These are phyloP conservation scores for Salicornia ramosissima DNA, from an alignment of 148 eudicot genomes.

Conservation along the genomic window DNA sequence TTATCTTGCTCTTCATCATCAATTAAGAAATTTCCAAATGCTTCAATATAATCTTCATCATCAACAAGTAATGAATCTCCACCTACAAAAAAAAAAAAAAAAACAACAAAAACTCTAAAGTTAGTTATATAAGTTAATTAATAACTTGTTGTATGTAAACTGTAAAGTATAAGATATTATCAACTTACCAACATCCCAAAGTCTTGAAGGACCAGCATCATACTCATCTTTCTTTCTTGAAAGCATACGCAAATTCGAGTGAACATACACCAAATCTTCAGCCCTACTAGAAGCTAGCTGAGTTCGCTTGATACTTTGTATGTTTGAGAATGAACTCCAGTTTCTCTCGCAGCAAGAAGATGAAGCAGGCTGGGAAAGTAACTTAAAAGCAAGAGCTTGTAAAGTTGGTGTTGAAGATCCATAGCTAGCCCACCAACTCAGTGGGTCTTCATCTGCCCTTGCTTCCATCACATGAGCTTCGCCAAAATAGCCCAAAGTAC, in stretches of 20 bases:
- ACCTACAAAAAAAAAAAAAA: neutral
- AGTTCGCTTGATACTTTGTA: constrained; percentile 2
- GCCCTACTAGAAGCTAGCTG: neutral
- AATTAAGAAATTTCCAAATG: neutral
- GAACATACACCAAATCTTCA: constrained; percentile 10
- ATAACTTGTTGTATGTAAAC: neutral
- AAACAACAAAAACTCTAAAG: too few species aligned
- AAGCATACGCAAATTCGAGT: constrained; percentile 7
- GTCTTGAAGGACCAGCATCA: neutral
- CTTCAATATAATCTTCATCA: neutral
- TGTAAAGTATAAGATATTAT: neutral
- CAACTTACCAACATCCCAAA: neutral
- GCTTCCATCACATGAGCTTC: neutral
- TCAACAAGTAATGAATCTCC: neutral
- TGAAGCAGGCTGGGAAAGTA: constrained; percentile 1
- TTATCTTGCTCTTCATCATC: too few species aligned
- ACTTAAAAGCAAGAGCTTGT: too few species aligned
- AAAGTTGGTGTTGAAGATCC: neutral
- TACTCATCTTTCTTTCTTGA: constrained; percentile 9
- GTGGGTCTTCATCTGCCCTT: neutral
- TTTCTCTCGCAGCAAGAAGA: constrained; percentile 17
- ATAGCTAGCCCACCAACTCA: constrained; percentile 1
- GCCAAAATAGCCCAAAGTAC: neutral
- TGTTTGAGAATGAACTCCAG: constrained; percentile 9
- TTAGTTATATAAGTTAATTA: neutral